Evolutionary conservation across 2,329 filamentous ascomycete genomes (phyloP).

Genomic region (Coniella lustricola): DNA sequence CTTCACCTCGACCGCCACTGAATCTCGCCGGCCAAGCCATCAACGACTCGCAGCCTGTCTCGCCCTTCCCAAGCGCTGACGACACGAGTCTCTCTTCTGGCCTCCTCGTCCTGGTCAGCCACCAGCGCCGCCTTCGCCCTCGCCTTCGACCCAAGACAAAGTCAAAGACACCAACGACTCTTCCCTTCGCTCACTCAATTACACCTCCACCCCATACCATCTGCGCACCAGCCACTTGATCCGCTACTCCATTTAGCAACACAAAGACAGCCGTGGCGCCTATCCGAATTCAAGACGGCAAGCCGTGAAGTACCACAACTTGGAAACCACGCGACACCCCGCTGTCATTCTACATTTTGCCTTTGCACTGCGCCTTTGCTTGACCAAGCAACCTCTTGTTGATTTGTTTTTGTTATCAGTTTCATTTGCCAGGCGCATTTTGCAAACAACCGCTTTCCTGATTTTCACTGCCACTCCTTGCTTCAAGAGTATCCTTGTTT

Average conservation of each 20-base stretch:
- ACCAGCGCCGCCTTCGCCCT: too few species aligned
- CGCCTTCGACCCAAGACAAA: background rate
- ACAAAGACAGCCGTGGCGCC: slow-evolving; percentile 3
- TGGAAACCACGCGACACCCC: background rate
- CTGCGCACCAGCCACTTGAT: background rate
- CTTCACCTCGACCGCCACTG: too few species aligned
- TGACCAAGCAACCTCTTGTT: background rate
- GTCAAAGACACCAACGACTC: background rate
- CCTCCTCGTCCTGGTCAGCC: background rate
- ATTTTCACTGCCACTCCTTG: background rate
- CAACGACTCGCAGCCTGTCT: too few species aligned
- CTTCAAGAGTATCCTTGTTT: background rate
- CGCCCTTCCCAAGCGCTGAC: too few species aligned
- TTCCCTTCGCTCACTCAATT: background rate
- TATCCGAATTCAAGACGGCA: slow-evolving; percentile 2
- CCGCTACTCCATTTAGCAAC: background rate
- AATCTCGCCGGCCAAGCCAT: too few species aligned
- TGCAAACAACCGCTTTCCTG: background rate
- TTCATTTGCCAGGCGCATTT: background rate
- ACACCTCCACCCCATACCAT: background rate
- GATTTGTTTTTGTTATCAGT: background rate
- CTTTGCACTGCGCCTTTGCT: background rate
- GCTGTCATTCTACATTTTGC: slow-evolving; percentile 4
- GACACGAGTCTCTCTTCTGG: background rate
- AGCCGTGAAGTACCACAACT: slow-evolving; percentile 10